A percentile compares a stretch with the other conserved stretches of the same genome.
These are phyloP conservation scores for Globisporangium heterothallicum DNA, from an alignment of 352 stramenopile species.

Conservation along the genomic window DNA sequence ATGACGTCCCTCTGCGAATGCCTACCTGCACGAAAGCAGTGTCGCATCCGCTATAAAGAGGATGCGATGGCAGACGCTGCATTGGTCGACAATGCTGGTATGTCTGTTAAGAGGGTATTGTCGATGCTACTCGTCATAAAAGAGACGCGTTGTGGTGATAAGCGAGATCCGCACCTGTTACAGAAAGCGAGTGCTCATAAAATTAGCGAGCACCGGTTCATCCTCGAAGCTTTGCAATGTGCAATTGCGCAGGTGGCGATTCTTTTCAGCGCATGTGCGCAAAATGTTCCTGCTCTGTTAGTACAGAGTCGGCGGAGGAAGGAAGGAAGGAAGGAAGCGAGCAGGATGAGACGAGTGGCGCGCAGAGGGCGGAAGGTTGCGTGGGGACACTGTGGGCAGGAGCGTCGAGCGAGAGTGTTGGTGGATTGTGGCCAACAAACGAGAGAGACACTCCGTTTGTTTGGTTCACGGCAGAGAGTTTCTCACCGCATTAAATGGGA, in stretches of 20 bases:
- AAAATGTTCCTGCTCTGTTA: not conserved
- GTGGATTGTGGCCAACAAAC: not conserved
- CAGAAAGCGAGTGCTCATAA: not conserved
- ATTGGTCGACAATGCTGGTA: too few relatives aligned
- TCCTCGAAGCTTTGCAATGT: not conserved
- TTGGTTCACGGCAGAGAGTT: not conserved
- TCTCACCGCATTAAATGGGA: not conserved
- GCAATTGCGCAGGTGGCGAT: not conserved
- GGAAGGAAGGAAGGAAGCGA: too few relatives aligned
- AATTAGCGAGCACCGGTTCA: not conserved
- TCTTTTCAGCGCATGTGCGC: not conserved
- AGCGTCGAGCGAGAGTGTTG: not conserved
- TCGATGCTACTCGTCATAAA: not conserved
- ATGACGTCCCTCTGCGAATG: too few relatives aligned
- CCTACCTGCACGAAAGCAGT: not conserved
- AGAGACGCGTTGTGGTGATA: not conserved
- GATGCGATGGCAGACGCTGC: too few relatives aligned
- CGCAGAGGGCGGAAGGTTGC: not conserved
- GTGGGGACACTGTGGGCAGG: not conserved
- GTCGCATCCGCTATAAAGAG: not conserved
- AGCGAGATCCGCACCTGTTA: not conserved
- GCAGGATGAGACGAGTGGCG: not conserved
- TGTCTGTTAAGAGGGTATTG: too few relatives aligned
- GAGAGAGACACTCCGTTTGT: not conserved
- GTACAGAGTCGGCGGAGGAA: not conserved